Base-by-base conservation (phyloP, 768 basidiomycete species). In the Lactarius pseudohatsudake region DNA sequence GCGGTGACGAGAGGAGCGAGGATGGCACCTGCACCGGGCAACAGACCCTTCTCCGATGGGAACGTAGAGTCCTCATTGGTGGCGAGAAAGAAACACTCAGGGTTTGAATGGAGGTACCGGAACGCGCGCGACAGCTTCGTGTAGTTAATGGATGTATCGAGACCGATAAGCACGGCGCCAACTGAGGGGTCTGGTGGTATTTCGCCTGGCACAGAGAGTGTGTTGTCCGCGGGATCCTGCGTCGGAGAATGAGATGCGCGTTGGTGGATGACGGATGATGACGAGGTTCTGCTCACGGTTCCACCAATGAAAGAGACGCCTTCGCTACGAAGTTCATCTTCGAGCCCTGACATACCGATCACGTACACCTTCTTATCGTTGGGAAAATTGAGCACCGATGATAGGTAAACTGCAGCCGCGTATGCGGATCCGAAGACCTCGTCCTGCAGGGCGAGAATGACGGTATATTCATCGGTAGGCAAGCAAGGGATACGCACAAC, bases 351-450 rank as follows among this genome's bases (percentile, higher is more conserved):
- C 86, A 92, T 90, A 13, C 96, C 96, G 67, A 99, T 90, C 18
- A 98, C 95, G 78, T 95, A 99, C 16, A 95, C 96, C 76, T 91
- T 93, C 80, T 98, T 94, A 74, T 90, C 84, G 73, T 89, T 92
- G 11, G 94, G 92, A 68, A 99, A 82, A 64, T 93, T 90, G 71
- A 96, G 81, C 15, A 98, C 90, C 47, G 92, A 86, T 0, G 95
- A 96, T 30, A 98, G 79, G 77, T 98, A 92, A 41, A 90, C 86
- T 0, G 89, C 90, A 15, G 91, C 80, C 1, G 89, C 90, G 70
- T 91, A 98, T 2, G 95, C 96, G 7, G 96, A 98, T 60, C 96
- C 94, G 71, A 93, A 98, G 62, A 98, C 93, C 75, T 98, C 97
- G 67, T 97, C 92, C 96, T 98, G 70, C 41, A 54, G 56, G 34